Evolutionary conservation across 176 grass and related monocot species (phyloP).

Genomic region (Aegilops longissima): DNA sequence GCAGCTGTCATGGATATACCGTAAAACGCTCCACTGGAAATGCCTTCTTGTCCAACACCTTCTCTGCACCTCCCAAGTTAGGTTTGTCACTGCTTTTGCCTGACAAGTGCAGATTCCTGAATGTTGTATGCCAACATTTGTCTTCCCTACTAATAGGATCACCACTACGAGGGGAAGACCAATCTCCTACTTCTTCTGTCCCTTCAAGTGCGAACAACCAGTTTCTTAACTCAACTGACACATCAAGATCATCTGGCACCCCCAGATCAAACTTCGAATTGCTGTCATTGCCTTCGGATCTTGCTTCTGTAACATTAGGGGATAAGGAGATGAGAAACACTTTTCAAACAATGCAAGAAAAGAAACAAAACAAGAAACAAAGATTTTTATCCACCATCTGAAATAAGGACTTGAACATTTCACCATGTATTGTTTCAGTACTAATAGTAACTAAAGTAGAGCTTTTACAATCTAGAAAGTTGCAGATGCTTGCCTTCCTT

Average conservation of each 20-base stretch:
- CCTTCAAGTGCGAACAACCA: slow-evolving; percentile 99
- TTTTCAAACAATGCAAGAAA: slow-evolving; percentile 29
- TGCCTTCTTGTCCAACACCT: slow-evolving; percentile 35
- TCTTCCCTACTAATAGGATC: slow-evolving; percentile 83
- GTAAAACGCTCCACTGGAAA: slow-evolving; percentile 81
- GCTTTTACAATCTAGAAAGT: slow-evolving; percentile 28
- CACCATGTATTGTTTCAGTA: slow-evolving; percentile 6
- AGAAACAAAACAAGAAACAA: slow-evolving; percentile 16
- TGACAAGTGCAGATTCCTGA: slow-evolving; percentile 75
- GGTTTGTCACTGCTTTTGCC: slow-evolving; percentile 69
- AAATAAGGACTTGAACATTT: slow-evolving; percentile 24
- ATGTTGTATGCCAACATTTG: slow-evolving; percentile 98
- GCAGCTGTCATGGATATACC: slow-evolving; percentile 40
- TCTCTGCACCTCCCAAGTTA: slow-evolving; percentile 37
- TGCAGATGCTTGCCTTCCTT: slow-evolving; percentile 43
- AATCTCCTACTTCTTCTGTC: slow-evolving; percentile 57
- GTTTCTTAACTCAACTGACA: slow-evolving; percentile 83
- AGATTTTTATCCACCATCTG: not conserved
- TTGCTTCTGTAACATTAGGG: slow-evolving; percentile 43
- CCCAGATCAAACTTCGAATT: slow-evolving; percentile 69
- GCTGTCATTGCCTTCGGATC: slow-evolving; percentile 45
- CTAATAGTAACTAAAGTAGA: slow-evolving; percentile 16
- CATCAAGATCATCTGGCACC: slow-evolving; percentile 92
- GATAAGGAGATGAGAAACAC: not conserved
- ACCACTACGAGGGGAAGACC: slow-evolving; percentile 37